Evolutionary conservation across 73 alveolate species (phyloP).

Genomic region (Halteria grandinella): DNA sequence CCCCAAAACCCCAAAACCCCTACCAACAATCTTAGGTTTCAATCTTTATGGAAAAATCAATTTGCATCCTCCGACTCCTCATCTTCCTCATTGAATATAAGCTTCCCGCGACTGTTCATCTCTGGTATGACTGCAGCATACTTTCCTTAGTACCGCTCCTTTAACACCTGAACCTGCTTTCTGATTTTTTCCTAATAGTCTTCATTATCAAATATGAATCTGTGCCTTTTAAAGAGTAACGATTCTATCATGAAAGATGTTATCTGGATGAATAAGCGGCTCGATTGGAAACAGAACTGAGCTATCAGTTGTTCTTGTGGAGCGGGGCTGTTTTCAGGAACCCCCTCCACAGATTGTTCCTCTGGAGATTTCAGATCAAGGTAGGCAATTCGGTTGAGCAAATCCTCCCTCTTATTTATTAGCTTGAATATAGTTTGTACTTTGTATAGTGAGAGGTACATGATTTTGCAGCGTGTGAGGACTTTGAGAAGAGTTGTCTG

Average conservation of each 20-base stretch:
- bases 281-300: not conserved
- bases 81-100: not conserved
- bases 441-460: not conserved
- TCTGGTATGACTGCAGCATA: not conserved
- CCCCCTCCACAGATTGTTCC: not conserved
- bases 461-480: constrained; percentile 25
- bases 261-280: constrained; percentile 23
- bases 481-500: constrained; percentile 6
- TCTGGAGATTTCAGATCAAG: no score
- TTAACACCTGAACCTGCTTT: not conserved
- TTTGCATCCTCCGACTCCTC: not conserved
- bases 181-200: constrained; percentile 11
- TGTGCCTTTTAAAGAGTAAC: constrained; percentile 4
- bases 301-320: constrained; percentile 22
- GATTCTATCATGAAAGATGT: constrained; percentile 22
- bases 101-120: not conserved
- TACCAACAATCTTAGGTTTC: not conserved
- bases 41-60: not conserved
- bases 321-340: not conserved
- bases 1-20: not conserved
- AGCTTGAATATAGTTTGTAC: constrained; percentile 18
- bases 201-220: not conserved
- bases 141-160: not conserved
- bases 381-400: not conserved
- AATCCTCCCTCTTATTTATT: not conserved